A percentile compares a stretch with the other conserved stretches of the same genome.
Evolutionary conservation across 169 alveolate genomes (phyloP).

Genomic region (Plasmodium gaboni): DNA sequence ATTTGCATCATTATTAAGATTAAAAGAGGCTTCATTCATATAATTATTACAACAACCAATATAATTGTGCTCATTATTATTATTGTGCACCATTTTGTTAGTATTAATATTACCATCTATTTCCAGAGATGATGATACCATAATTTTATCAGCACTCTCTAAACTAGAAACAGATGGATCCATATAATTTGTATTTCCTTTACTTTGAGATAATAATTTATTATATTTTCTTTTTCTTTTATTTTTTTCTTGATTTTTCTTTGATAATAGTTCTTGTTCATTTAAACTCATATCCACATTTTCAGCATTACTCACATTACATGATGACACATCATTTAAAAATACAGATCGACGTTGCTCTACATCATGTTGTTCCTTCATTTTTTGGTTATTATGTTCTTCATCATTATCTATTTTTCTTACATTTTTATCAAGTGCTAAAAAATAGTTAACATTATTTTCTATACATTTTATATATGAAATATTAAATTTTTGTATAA

Average conservation of each 20-base stretch:
- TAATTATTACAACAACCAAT: not conserved
- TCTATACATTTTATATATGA: constrained; percentile 50
- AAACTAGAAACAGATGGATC: constrained; percentile 1
- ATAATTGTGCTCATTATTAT: not conserved
- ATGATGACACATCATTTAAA: too few relatives aligned
- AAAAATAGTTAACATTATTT: constrained; percentile 33
- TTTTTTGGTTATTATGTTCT: not conserved
- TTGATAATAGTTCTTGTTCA: constrained; percentile 6
- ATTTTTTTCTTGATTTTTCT: constrained; percentile 28
- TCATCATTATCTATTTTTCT: not conserved
- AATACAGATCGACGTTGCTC: too few relatives aligned
- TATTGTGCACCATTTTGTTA: not conserved
- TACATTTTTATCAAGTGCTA: constrained; percentile 6
- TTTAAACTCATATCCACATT: not conserved
- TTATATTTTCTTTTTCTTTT: constrained; percentile 66
- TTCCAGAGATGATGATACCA: not conserved
- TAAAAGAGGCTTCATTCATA: too few relatives aligned
- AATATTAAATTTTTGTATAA: constrained; percentile 69
- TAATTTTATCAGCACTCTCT: not conserved
- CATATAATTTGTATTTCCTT: not conserved
- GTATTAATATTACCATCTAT: not conserved
- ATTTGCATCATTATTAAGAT: not conserved
- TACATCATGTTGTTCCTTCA: too few relatives aligned
- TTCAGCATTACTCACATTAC: too few relatives aligned
- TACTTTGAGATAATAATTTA: constrained; percentile 18